Evolutionary conservation across 2,329 filamentous ascomycete genomes (phyloP), one percentile per base, ranked within the genome.

Genomic region (Cladobotryum mycophilum): DNA sequence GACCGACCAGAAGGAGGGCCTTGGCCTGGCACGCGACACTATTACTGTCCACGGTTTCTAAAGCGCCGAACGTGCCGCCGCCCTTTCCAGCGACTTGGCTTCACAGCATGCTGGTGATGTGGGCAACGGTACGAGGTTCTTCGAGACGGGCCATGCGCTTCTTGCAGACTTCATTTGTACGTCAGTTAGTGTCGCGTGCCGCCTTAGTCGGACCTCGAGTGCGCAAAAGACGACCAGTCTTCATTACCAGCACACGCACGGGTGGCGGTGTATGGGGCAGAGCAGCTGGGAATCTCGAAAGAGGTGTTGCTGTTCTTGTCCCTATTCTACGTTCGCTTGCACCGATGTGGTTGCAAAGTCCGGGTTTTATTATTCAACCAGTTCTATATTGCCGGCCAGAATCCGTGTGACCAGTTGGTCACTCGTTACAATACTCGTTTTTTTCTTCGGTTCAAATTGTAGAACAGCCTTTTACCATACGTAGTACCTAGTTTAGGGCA

Each of bases 11-110:
- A 89, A 91, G 75, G 88, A 91, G 69, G 92, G 92, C 67, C 82
- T 97, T 66, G 89, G 89, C 73, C 85, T 96, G 69, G 89, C 96
- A 76, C 80, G 85, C 73, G 95, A 96, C 84, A 95, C 86, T 76
- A 96, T 97, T 78, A 96, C 97, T 82, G 88, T 92, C 66, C 70
- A 74, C 67, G 72, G 84, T 60, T 73, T 73, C 67, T 74, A 74
- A 70, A 64, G 60, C 60, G 59, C 60, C 40, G 43, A 61, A 65
- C 64, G 64, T 62, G 65, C 67, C 65, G 67, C 67, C 67, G 64
- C 64, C 67, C 66, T 63, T 30, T 63, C 64, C 67, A 64, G 61
- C 56, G 51, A 54, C 53, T 60, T 61, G 60, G 56, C 56, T 53
- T 59, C 57, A 55, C 61, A 59, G 60, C 59, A 53, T 56, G 56